These are phyloP conservation scores for Coemansia sp. DNA, from an alignment of 192 early-diverging fungal species.

Conservation along the genomic window DNA sequence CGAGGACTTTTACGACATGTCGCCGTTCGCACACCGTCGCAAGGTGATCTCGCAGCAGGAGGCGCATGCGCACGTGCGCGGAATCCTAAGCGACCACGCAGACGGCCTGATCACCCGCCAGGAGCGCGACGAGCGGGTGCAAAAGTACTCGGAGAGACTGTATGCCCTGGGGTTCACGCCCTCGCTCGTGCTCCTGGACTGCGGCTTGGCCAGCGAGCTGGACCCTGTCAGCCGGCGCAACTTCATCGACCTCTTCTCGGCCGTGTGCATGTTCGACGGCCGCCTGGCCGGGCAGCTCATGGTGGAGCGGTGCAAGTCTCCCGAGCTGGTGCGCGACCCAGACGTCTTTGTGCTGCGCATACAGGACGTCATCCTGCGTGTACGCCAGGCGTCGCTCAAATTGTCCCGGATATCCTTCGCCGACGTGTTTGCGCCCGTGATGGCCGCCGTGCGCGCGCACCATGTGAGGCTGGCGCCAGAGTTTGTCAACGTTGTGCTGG, in stretches of 20 bases:
- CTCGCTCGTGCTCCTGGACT: slow-evolving; percentile 82
- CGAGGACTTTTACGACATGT: slow-evolving; percentile 51
- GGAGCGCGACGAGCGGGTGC: slow-evolving; percentile 18
- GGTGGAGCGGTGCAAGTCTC: slow-evolving; percentile 79
- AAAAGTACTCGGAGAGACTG: slow-evolving; percentile 46
- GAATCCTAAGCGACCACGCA: slow-evolving; percentile 20
- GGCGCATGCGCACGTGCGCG: slow-evolving; percentile 30
- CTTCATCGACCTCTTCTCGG: slow-evolving; percentile 88
- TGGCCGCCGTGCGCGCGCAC: slow-evolving; percentile 84
- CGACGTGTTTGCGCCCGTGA: slow-evolving; percentile 76
- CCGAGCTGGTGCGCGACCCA: slow-evolving; percentile 65
- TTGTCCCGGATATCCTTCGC: slow-evolving; percentile 79
- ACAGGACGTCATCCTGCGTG: slow-evolving; percentile 67
- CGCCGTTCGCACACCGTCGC: slow-evolving; percentile 26
- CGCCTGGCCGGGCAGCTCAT: slow-evolving; percentile 76
- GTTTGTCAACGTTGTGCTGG: slow-evolving; percentile 90
- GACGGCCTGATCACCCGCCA: slow-evolving; percentile 12
- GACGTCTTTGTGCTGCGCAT: slow-evolving; percentile 83
- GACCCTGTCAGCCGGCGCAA: slow-evolving; percentile 72
- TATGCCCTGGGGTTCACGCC: slow-evolving; percentile 71
- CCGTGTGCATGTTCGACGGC: slow-evolving; percentile 87
- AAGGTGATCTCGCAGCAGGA: no score
- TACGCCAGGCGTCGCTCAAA: slow-evolving; percentile 69
- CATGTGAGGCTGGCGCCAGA: slow-evolving; percentile 93
- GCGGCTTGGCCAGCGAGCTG: slow-evolving; percentile 82